Percentiles rank a stretch among this genome's conserved stretches.
Conservation (phyloP, 768 basidiomycete species). For the Leccinellum rugosiceps region DNA sequence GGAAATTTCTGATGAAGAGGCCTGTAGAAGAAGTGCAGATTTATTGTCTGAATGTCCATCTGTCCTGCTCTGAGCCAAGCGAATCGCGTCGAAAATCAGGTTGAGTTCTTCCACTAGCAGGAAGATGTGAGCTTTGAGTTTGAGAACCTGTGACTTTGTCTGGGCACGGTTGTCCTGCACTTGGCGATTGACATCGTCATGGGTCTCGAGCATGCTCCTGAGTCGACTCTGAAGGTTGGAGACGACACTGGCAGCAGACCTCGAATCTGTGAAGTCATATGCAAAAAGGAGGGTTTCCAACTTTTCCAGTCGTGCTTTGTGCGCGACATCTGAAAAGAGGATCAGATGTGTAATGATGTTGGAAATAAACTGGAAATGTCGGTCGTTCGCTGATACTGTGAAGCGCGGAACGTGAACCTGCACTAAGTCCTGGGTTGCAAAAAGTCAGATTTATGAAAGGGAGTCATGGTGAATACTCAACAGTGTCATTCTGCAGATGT, state of each 20-base stretch:
- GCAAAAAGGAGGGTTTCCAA: conserved; percentile 81
- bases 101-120: conserved; percentile 76
- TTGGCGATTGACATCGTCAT: conserved; percentile 38
- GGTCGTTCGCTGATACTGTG: conserved; percentile 79
- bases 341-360: conserved; percentile 83
- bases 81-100: conserved; percentile 83
- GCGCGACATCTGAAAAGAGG: conserved; percentile 85
- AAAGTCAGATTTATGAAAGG: conserved; percentile 8
- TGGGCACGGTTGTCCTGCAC: conserved; percentile 30
- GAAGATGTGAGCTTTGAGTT: conserved; percentile 69
- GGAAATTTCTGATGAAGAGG: conserved; percentile 81
- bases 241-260: conserved; percentile 68
- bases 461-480: conserved; percentile 30
- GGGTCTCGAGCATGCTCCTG: conserved; percentile 57
- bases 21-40: conserved; percentile 76
- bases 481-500: conserved; percentile 66
- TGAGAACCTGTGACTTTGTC: conserved; percentile 55
- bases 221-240: conserved; percentile 71
- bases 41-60: conserved; percentile 68
- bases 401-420: conserved; percentile 81
- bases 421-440: conserved; percentile 63
- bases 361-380: conserved; percentile 82
- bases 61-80: conserved; percentile 73
- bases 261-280: conserved; percentile 82
- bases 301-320: conserved; percentile 72